Conservation (phyloP, 805 yeast species). For the Metschnikowia dekortorum region DNA sequence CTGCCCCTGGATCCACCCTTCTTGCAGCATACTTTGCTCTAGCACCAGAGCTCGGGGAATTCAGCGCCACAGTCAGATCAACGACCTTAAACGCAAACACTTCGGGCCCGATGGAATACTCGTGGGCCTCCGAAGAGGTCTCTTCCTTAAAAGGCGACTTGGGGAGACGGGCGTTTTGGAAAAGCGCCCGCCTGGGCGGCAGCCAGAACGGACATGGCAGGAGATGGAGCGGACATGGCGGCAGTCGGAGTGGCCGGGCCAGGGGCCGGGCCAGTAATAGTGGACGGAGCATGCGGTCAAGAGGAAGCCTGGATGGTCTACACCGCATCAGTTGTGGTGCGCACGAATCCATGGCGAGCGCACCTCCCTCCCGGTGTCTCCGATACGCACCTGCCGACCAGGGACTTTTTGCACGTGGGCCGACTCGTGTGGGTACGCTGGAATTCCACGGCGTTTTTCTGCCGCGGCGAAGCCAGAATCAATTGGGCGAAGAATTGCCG, state of each 20-base stretch:
- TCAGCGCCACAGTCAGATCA: neutral
- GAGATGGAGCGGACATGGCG: too few relatives aligned
- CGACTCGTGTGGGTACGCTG: too few relatives aligned
- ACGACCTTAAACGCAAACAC: slow-evolving; percentile 42
- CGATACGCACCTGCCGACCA: neutral
- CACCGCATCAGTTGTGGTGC: slow-evolving; percentile 1
- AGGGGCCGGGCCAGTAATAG: too few relatives aligned
- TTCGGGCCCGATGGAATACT: slow-evolving; percentile 43
- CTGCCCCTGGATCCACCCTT: too few relatives aligned
- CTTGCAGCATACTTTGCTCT: too few relatives aligned
- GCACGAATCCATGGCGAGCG: neutral
- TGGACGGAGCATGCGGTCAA: neutral
- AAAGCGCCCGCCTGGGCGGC: slow-evolving; percentile 15
- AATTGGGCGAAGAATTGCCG: too few relatives aligned
- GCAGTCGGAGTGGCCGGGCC: too few relatives aligned
- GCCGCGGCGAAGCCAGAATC: too few relatives aligned
- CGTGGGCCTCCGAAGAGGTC: slow-evolving; percentile 29
- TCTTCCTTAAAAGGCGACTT: slow-evolving; percentile 17
- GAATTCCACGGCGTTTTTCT: too few relatives aligned
- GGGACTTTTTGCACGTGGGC: neutral
- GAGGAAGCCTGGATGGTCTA: neutral
- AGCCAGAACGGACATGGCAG: neutral
- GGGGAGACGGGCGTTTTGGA: slow-evolving; percentile 19
- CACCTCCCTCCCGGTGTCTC: neutral
- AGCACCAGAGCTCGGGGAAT: too few relatives aligned